Conservation (phyloP, 352 stramenopile genomes). For the Globisporangium paroecandrum region DNA sequence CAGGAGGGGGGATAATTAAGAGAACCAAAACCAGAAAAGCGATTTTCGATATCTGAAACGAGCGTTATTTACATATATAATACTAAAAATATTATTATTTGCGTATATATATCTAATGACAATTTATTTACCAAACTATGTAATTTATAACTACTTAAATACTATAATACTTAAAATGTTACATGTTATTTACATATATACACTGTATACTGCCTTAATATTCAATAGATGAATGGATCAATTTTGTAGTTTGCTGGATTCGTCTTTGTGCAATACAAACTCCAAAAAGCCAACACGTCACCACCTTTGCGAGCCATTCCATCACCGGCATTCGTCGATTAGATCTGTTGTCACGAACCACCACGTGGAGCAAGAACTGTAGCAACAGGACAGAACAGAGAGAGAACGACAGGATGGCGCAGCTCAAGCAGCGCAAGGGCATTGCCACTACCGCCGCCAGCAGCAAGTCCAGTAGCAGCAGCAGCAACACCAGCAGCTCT, state of each 20-base stretch:
- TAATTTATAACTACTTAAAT: background rate
- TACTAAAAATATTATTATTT: background rate
- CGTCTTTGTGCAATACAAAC: background rate
- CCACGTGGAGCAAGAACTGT: constrained; percentile 2
- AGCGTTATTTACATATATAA: background rate
- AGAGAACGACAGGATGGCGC: constrained; percentile 12
- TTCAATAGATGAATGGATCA: too few relatives aligned
- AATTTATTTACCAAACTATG: background rate
- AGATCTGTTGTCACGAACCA: constrained; percentile 1
- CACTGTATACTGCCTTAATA: background rate
- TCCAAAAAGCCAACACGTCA: constrained; percentile 5
- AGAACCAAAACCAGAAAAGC: background rate
- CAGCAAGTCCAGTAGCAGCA: constrained; percentile 1
- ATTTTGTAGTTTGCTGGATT: too few relatives aligned
- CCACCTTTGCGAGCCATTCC: background rate
- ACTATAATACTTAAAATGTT: background rate
- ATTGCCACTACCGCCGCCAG: background rate
- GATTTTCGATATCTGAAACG: background rate
- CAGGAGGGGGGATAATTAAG: background rate
- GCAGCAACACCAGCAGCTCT: background rate
- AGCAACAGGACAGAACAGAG: background rate
- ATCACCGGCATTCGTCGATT: constrained; percentile 14
- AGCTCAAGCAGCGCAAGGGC: constrained; percentile 35
- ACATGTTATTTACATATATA: background rate
- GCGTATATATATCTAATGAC: background rate